These are phyloP conservation scores for Mariannaea sp. DNA, from an alignment of 2,329 filamentous ascomycete species.

Conservation along the genomic window DNA sequence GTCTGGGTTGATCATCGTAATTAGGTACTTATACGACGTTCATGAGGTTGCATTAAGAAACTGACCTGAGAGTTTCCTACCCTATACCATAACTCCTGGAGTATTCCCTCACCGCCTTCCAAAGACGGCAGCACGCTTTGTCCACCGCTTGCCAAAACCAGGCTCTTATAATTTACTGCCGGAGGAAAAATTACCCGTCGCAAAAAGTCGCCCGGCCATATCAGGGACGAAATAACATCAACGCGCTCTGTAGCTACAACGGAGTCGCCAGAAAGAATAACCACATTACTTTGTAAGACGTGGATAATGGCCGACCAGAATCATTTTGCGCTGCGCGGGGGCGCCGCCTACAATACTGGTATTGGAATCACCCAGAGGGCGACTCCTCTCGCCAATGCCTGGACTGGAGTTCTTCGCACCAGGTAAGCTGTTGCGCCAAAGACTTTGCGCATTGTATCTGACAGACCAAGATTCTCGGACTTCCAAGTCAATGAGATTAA, in stretches of 20 bases:
- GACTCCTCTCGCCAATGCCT: constrained; percentile 44
- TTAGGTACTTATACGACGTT: too few species aligned
- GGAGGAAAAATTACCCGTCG: constrained; percentile 34
- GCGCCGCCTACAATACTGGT: constrained; percentile 41
- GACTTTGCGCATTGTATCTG: constrained; percentile 13
- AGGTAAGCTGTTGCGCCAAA: constrained; percentile 36
- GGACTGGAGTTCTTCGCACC: constrained; percentile 49
- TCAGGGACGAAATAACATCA: constrained; percentile 22
- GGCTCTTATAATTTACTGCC: constrained; percentile 23
- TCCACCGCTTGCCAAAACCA: constrained; percentile 27
- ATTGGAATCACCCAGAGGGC: constrained; percentile 49
- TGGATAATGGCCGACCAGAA: constrained; percentile 42
- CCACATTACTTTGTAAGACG: neutral
- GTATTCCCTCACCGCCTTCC: constrained; percentile 34
- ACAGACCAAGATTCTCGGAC: constrained; percentile 72
- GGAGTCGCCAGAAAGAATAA: constrained; percentile 18
- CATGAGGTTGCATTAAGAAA: neutral
- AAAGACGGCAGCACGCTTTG: neutral
- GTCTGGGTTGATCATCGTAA: too few species aligned
- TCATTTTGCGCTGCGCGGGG: constrained; percentile 39
- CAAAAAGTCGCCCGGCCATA: constrained; percentile 28
- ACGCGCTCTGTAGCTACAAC: constrained; percentile 16
- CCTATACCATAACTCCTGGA: too few species aligned
- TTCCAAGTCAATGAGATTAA: constrained; percentile 91
- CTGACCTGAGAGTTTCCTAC: neutral